A percentile compares a stretch with the other conserved stretches of the same genome.
Evolutionary conservation across 1,284 basidiomycete genomes (phyloP).

Genomic region (Sanghuangporus sanghuang): DNA sequence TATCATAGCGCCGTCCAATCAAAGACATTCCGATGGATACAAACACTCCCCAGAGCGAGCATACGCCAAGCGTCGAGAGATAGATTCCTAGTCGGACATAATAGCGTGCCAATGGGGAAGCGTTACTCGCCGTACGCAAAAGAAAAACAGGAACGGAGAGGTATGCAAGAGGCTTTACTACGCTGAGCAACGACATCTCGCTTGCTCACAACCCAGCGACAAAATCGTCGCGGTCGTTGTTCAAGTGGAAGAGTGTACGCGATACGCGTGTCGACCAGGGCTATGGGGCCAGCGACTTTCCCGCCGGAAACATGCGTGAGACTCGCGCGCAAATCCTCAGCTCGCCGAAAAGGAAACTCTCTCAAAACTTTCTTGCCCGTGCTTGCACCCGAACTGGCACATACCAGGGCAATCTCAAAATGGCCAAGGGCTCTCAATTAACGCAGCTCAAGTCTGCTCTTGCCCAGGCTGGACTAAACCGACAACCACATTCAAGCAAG

Average conservation of each 20-base stretch:
- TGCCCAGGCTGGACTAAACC: conserved; percentile 67
- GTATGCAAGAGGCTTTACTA: conserved; percentile 69
- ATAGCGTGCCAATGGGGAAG: conserved; percentile 55
- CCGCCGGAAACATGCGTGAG: background rate
- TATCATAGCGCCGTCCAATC: conserved; percentile 74
- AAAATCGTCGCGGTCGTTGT: background rate
- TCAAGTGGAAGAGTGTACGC: background rate
- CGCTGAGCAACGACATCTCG: conserved; percentile 54
- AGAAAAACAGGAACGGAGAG: conserved; percentile 63
- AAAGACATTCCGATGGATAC: conserved; percentile 68
- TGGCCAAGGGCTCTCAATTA: conserved; percentile 77
- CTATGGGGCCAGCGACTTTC: background rate
- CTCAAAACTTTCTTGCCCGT: background rate
- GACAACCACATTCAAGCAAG: conserved; percentile 52
- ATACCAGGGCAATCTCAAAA: conserved; percentile 22
- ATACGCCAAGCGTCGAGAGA: conserved; percentile 66
- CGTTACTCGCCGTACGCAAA: conserved; percentile 50
- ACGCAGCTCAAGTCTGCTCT: conserved; percentile 85
- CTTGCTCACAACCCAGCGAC: background rate
- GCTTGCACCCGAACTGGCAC: background rate
- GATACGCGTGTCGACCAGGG: background rate
- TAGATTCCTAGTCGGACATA: conserved; percentile 76
- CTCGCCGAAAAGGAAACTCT: conserved; percentile 8
- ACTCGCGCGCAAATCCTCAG: conserved; percentile 1
- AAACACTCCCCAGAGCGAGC: conserved; percentile 74